These are phyloP conservation scores for Pichia deserticola DNA, from an alignment of 805 yeast genomes.

Conservation along the genomic window DNA sequence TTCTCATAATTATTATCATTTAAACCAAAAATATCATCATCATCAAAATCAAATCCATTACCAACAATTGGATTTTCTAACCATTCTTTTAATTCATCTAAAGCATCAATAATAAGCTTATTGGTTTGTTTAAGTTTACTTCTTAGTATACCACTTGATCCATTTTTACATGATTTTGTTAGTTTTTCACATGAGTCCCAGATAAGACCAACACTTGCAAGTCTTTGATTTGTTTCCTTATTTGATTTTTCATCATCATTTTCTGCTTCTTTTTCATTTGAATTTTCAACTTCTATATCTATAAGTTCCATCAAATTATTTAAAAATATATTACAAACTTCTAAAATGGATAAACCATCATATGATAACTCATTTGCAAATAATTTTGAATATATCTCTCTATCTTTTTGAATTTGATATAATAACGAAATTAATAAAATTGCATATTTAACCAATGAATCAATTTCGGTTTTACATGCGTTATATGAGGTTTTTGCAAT, in stretches of 20 bases:
- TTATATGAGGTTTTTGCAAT: slow-evolving; percentile 31
- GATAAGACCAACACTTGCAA: slow-evolving; percentile 55
- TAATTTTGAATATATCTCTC: slow-evolving; percentile 25
- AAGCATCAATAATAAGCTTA: slow-evolving; percentile 48
- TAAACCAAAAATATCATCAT: slow-evolving; percentile 43
- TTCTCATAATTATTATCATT: slow-evolving; percentile 16
- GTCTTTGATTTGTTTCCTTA: slow-evolving; percentile 31
- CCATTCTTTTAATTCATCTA: slow-evolving; percentile 67
- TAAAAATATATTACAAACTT: slow-evolving; percentile 13
- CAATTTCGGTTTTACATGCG: slow-evolving; percentile 44
- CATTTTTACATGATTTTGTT: slow-evolving; percentile 34
- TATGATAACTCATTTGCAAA: slow-evolving; percentile 27
- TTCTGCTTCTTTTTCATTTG: slow-evolving; percentile 15
- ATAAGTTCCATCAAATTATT: slow-evolving; percentile 15
- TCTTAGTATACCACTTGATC: slow-evolving; percentile 48
- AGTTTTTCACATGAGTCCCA: slow-evolving; percentile 63
- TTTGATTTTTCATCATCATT: too few species aligned
- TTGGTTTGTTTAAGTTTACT: slow-evolving; percentile 38
- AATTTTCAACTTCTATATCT: slow-evolving; percentile 7
- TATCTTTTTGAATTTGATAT: slow-evolving; percentile 32
- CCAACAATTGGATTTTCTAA: slow-evolving; percentile 44
- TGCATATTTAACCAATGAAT: slow-evolving; percentile 37
- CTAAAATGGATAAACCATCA: slow-evolving; percentile 15
- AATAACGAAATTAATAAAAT: slow-evolving; percentile 40
- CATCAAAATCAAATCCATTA: slow-evolving; percentile 25